These are phyloP conservation scores for Hyphopichia buzzinii DNA, from an alignment of 1,139 yeast genomes.

Conservation along the genomic window DNA sequence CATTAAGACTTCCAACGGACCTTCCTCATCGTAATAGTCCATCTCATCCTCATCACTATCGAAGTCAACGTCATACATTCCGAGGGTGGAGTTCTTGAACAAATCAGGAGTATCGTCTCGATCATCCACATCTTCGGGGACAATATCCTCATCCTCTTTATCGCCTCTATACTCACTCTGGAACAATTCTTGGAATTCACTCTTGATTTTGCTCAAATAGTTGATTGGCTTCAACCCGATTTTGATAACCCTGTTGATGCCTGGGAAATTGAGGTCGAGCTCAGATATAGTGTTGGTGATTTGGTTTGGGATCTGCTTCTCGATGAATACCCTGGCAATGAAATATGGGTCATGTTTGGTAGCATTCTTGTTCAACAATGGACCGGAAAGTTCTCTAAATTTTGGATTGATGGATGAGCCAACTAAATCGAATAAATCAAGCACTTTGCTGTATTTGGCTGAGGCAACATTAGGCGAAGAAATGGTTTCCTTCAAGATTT, in stretches of 20 bases:
- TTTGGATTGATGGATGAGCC: constrained; percentile 43
- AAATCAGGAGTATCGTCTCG: constrained; percentile 81
- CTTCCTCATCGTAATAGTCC: constrained; percentile 31
- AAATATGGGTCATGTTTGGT: constrained; percentile 58
- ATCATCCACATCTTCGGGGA: constrained; percentile 53
- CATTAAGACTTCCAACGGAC: constrained; percentile 35
- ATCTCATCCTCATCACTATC: constrained; percentile 55
- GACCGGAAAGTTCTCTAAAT: constrained; percentile 42
- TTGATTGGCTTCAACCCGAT: constrained; percentile 60
- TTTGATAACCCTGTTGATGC: constrained; percentile 56
- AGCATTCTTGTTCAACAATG: constrained; percentile 45
- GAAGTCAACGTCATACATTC: constrained; percentile 87
- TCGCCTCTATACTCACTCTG: constrained; percentile 41
- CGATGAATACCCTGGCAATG: constrained; percentile 63
- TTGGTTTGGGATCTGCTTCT: constrained; percentile 58
- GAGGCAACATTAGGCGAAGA: constrained; percentile 20
- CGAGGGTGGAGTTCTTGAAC: constrained; percentile 82
- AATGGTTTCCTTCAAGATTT: constrained; percentile 54
- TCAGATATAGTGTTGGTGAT: constrained; percentile 59
- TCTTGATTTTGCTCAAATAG: constrained; percentile 59
- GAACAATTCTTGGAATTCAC: constrained; percentile 56
- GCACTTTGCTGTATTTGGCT: constrained; percentile 51
- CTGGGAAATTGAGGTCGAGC: constrained; percentile 71
- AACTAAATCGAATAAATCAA: constrained; percentile 56
- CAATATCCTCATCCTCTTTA: constrained; percentile 59